A percentile compares a stretch with the other conserved stretches of the same genome.
Conservation (phyloP, 2,329 filamentous ascomycete species). For the Diaporthe humulicola region DNA sequence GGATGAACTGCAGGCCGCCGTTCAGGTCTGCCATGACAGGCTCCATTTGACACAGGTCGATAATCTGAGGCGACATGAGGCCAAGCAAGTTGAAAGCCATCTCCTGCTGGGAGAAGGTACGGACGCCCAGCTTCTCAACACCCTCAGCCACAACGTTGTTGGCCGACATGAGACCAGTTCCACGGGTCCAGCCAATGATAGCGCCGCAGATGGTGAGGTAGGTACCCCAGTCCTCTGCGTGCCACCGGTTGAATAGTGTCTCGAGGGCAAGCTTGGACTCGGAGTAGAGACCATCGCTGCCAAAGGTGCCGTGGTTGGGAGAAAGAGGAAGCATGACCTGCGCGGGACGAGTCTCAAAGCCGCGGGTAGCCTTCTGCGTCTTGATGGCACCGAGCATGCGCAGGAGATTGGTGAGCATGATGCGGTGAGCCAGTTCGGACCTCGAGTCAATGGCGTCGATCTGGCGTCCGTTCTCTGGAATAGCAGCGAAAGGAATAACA, state of each 20-base stretch:
- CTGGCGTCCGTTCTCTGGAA: constrained; percentile 96
- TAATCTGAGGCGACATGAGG: constrained; percentile 93
- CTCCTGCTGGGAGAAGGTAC: constrained; percentile 98
- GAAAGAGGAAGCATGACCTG: constrained; percentile 97
- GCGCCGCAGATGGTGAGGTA: constrained; percentile 99
- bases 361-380: constrained; percentile 86
- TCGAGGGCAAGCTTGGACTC: constrained; percentile 98
- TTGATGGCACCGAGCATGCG: constrained; percentile 93
- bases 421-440: constrained; percentile 96
- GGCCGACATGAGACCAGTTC: constrained; percentile 96
- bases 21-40: constrained; percentile 98
- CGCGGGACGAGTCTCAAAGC: constrained; percentile 94
- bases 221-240: constrained; percentile 96
- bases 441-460: constrained; percentile 98
- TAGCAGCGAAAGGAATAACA: constrained; percentile 95
- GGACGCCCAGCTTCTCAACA: constrained; percentile 95
- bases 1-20: constrained; percentile 96
- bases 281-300: constrained; percentile 96
- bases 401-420: constrained; percentile 98
- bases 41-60: constrained; percentile 94
- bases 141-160: constrained; percentile 99
- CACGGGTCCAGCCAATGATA: constrained; percentile 98
- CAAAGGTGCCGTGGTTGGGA: constrained; percentile 98
- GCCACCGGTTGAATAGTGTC: constrained; percentile 98
- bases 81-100: constrained; percentile 99